Conservation (phyloP, 2,329 filamentous ascomycete genomes). For the Clarireedia hainanense region DNA sequence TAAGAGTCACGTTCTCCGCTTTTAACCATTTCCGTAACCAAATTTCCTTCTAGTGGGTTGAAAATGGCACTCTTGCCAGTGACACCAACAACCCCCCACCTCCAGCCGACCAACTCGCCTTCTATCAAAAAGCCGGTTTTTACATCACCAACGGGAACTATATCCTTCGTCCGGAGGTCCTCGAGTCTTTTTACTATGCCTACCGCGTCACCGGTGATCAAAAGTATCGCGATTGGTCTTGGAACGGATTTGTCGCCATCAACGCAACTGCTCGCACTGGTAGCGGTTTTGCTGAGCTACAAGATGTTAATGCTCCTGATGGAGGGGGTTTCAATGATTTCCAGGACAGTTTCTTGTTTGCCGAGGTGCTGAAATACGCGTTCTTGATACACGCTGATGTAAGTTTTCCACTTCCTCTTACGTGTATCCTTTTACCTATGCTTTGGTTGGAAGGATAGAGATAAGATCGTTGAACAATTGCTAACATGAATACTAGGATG, state of each 20-base stretch:
- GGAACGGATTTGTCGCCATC: slow-evolving; percentile 67
- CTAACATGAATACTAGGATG: slow-evolving; percentile 22
- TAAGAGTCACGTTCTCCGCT: background rate
- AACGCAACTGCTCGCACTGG: slow-evolving; percentile 53
- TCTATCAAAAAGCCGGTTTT: slow-evolving; percentile 64
- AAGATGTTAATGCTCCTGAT: slow-evolving; percentile 53
- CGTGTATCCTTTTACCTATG: too few species aligned
- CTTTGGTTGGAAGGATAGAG: too few species aligned
- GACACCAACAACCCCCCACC: slow-evolving; percentile 33
- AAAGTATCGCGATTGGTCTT: slow-evolving; percentile 78
- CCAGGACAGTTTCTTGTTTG: slow-evolving; percentile 84
- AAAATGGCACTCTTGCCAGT: slow-evolving; percentile 31
- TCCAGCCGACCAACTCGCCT: slow-evolving; percentile 41
- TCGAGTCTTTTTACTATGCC: slow-evolving; percentile 82
- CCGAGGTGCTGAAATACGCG: slow-evolving; percentile 78
- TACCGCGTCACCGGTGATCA: slow-evolving; percentile 69
- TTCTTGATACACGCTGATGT: slow-evolving; percentile 51
- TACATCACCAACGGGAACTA: slow-evolving; percentile 58
- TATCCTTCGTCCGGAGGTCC: slow-evolving; percentile 68
- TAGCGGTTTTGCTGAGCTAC: slow-evolving; percentile 59
- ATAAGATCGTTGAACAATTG: too few species aligned
- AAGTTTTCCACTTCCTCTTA: slow-evolving; percentile 8
- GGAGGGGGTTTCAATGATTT: slow-evolving; percentile 60
- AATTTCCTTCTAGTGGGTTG: slow-evolving; percentile 41
- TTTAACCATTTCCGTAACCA: background rate